Percentiles rank a stretch among this genome's conserved stretches.
Conservation (phyloP, 768 basidiomycete genomes). For the Lentinula detonsa region DNA sequence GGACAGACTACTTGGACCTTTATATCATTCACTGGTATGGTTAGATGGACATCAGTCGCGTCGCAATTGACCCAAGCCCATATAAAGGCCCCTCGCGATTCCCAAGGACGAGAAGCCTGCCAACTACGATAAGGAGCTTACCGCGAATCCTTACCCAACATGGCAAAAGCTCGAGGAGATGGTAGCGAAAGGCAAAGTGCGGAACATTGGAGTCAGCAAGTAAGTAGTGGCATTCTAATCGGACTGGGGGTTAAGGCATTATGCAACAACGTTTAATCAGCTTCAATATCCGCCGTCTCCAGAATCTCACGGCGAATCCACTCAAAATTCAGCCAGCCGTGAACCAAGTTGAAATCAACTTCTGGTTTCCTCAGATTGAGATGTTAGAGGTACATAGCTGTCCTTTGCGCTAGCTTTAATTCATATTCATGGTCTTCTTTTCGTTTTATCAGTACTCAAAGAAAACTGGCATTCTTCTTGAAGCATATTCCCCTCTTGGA, state of each 20-base stretch:
- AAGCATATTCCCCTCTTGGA: slow-evolving; percentile 77
- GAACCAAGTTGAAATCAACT: slow-evolving; percentile 46
- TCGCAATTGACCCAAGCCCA: neutral
- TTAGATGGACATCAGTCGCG: neutral
- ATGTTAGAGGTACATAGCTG: slow-evolving; percentile 21
- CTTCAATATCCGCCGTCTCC: slow-evolving; percentile 21
- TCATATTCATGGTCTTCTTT: neutral
- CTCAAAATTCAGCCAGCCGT: slow-evolving; percentile 57
- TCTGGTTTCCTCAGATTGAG: slow-evolving; percentile 38
- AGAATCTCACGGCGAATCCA: slow-evolving; percentile 59
- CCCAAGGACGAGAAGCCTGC: slow-evolving; percentile 39
- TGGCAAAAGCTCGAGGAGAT: slow-evolving; percentile 79
- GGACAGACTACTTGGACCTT: slow-evolving; percentile 69
- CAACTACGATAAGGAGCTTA: slow-evolving; percentile 48
- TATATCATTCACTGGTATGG: slow-evolving; percentile 75
- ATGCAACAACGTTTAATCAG: neutral
- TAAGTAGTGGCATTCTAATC: neutral
- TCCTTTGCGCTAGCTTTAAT: no score
- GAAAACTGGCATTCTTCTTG: slow-evolving; percentile 56
- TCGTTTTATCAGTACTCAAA: slow-evolving; percentile 49
- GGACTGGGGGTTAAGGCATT: neutral
- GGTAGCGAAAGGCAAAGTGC: slow-evolving; percentile 72
- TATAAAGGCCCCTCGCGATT: slow-evolving; percentile 58
- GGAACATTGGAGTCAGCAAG: slow-evolving; percentile 83
- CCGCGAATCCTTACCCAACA: slow-evolving; percentile 67